phyloP scores from a whole-genome alignment of 208 protist species.

The Trypanosoma congolense region DNA sequence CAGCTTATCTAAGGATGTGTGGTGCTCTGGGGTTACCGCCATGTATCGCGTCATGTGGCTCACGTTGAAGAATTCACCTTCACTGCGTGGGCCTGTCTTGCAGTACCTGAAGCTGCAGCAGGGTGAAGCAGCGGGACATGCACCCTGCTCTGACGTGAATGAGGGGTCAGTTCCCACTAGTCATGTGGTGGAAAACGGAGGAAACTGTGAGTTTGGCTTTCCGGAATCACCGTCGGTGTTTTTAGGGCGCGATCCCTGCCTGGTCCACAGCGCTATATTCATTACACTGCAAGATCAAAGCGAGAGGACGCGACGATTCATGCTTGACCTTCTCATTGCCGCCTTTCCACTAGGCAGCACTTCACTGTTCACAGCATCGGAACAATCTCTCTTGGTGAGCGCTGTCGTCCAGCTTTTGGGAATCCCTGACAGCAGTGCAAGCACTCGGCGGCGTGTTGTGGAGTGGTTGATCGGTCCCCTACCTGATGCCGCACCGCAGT shows the following conservation, averaged over 20 bases:
- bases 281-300: constrained; percentile 37
- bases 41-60: constrained; percentile 22
- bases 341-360: constrained; percentile 29
- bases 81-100: constrained; percentile 21
- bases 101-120: constrained; percentile 26
- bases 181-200: neutral
- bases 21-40: constrained; percentile 1
- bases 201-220: neutral
- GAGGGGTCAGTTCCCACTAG: neutral
- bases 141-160: neutral
- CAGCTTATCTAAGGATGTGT: neutral
- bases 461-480: constrained; percentile 25
- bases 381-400: constrained; percentile 37
- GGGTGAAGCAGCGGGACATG: neutral
- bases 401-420: constrained; percentile 47
- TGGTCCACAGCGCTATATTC: constrained; percentile 29
- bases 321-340: constrained; percentile 36
- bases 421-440: constrained; percentile 27
- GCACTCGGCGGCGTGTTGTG: constrained; percentile 28
- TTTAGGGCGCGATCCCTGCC: constrained; percentile 16
- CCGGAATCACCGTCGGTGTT: constrained; percentile 1
- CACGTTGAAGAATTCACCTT: constrained; percentile 23
- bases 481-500: neutral
- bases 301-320: constrained; percentile 34
- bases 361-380: constrained; percentile 24